Conservation (phyloP, 164 flowering plant species). For the Aristolochia contorta region DNA sequence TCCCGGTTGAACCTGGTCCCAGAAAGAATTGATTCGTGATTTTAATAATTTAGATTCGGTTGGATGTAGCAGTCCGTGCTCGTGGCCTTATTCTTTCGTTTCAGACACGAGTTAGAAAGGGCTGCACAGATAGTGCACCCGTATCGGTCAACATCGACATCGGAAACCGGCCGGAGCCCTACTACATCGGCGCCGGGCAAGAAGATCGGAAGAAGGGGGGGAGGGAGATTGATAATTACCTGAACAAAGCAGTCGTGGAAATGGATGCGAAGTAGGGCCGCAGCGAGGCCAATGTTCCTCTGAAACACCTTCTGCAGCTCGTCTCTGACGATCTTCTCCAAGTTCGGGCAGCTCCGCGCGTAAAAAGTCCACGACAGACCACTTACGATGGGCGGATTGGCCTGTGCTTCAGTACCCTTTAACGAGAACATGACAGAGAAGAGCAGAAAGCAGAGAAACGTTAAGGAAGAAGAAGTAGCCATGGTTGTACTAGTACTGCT, state of each 20-base stretch:
- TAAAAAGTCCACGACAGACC: conserved; percentile 57
- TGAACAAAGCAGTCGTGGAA: conserved; percentile 78
- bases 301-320: conserved; percentile 35
- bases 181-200: too few species aligned
- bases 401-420: conserved; percentile 5
- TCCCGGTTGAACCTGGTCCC: too few species aligned
- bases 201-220: too few species aligned
- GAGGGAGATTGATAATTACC: too few species aligned
- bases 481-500: not conserved
- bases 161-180: too few species aligned
- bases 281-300: conserved; percentile 50
- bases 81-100: not conserved
- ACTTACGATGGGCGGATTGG: conserved; percentile 15
- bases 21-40: too few species aligned
- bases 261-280: conserved; percentile 61
- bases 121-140: too few species aligned
- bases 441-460: not conserved
- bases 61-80: not conserved
- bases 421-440: not conserved
- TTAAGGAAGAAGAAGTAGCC: not conserved
- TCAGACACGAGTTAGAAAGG: not conserved
- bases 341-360: conserved; percentile 33
- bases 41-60: too few species aligned
- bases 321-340: conserved; percentile 39
- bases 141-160: too few species aligned